These are phyloP conservation scores for Lepidium campestre DNA, from an alignment of 441 rosid genomes.

Conservation along the genomic window DNA sequence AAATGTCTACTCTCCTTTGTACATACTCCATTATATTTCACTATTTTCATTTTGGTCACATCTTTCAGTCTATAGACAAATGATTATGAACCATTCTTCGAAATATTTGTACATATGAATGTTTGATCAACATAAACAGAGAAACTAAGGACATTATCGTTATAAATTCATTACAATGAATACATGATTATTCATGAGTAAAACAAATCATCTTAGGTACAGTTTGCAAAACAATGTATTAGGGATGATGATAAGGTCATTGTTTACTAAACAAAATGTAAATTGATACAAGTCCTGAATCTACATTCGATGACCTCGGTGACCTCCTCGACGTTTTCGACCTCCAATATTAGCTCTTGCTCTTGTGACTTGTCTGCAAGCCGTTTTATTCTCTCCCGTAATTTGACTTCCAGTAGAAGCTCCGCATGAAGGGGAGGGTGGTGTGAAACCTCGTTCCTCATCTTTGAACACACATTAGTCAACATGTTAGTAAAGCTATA, in stretches of 20 bases:
- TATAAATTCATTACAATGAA: no score
- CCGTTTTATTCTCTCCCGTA: background rate
- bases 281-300: background rate
- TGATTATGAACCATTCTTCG: no score
- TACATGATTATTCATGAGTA: no score
- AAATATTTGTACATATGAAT: background rate
- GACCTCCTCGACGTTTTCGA: no score
- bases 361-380: background rate
- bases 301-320: background rate
- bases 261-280: background rate
- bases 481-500: background rate
- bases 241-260: no score
- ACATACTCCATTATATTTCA: background rate
- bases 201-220: no score
- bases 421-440: constrained; percentile 5
- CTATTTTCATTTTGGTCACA: no score
- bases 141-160: background rate
- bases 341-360: no score
- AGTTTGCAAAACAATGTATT: no score
- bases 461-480: background rate
- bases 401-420: background rate
- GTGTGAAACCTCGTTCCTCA: no score
- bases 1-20: background rate
- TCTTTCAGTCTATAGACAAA: no score
- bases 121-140: background rate